Base-by-base conservation (phyloP, 1,139 yeast species). In the Suhomyces yuchorum region DNA sequence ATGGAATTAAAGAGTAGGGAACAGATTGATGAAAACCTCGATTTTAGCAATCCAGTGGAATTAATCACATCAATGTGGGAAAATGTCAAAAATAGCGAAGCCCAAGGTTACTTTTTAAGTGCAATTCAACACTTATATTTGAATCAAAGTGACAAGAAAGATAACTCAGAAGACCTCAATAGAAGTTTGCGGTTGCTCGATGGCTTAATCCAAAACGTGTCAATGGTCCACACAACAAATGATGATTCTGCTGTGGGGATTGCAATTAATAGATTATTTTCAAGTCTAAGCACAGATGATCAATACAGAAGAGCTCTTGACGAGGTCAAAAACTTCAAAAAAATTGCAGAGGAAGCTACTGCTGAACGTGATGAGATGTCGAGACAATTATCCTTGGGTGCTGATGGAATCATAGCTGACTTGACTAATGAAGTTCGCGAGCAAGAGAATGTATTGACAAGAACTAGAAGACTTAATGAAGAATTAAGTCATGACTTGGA, bases 231-330 rank as follows among this genome's bases (percentile, higher is more conserved):
- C 19, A 66, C 77, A 3, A 70, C 84, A 0, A 87, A 86, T 56
- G 85, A 85, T 52, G 89, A 86, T 37, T 78, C 92, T 8, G 88
- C 91, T 5, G 78, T 91, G 58, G 90, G 88, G 44, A 83, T 90
- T 55, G 92, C 96, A 1, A 87, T 93, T 36, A 95, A 90, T 60
- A 76, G 86, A 52, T 75, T 93, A 47, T 78, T 83, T 52, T 83
- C 90, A 46, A 80, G 91, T n/a, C 78, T 92, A 65, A 85, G 85
- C 56, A 89, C 97, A 0, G 99, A 93, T 66, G 97, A 91, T 51
- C 87, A 87, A 65, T 97, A 96, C 18, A 75, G 87, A 47, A 78
- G 85, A 49, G 96, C 97, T 0, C 73, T 87, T 47, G 67, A 78
- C 40, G 97, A 92, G 55, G 84, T 86, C 15, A 84, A 84, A 54